Base-by-base conservation (phyloP, 257 asterid genomes). In the Solanum neorickii region DNA sequence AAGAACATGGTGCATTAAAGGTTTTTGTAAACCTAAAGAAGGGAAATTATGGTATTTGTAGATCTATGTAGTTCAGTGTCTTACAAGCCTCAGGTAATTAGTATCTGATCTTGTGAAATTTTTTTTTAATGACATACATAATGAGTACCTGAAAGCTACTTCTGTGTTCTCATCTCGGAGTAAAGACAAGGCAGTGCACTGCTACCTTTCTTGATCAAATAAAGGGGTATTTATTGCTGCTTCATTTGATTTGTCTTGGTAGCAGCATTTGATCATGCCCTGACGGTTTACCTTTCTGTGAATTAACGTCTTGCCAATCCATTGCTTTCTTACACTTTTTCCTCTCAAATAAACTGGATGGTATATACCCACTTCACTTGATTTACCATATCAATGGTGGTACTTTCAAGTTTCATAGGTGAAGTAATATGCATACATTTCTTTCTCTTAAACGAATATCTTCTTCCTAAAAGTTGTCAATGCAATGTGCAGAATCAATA, bases 401-500 rank as follows among this genome's bases (percentile, higher is more conserved):
- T 47, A 80, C 44, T 47, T 47, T 27, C 69, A 80, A 47, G 3
- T 46, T 47, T 29, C 68, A 16, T 80, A 29, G 84, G 68, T 80
- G 68, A 27, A 44, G 25, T 25, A 15, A 46, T 46, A 78, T 6
- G 65, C 52, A 25, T 78, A 29, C 65, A 27, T 78, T 14, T 41
- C 84, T 41, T 6, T 77, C 65, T 46, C 84, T 78, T 25, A 9
- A 78, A 78, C 0, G 25, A 15, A 46, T 47, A 9, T 80, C 14
- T 1, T 9, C 20, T 9, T 47, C 29, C 68, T 80, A 47, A 80
- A 80, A 37, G 47, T 44, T 80, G 85, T 82, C 21, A 27, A 86
- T 85, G 33, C 66, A 56, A 25, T 89, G 76, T 72, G 80, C 92
- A 94, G 96, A 90, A 76, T 10, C 93, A 93, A 69, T 94, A 89